phyloP scores from a whole-genome alignment of 805 yeast genomes.

The Zygosaccharomyces bailii region DNA sequence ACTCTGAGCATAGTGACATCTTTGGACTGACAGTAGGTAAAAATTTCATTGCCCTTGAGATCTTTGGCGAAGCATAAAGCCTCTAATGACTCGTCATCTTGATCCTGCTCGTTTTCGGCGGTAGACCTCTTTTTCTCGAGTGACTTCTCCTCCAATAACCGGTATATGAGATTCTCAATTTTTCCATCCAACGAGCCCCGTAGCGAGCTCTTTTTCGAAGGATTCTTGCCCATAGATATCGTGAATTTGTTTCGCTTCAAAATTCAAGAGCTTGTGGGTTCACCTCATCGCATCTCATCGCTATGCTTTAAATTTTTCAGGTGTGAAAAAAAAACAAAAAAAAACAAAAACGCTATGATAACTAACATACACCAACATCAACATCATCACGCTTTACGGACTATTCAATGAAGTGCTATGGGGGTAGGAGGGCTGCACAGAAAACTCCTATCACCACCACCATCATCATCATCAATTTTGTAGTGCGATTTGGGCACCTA shows the following conservation, averaged over 20 bases:
- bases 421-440: too few species aligned
- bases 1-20: conserved; percentile 67
- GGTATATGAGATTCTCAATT: conserved; percentile 52
- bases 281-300: conserved; percentile 6
- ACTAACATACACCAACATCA: neutral
- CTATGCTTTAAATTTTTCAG: conserved; percentile 3
- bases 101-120: conserved; percentile 16
- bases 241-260: neutral
- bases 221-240: conserved; percentile 36
- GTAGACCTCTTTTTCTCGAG: conserved; percentile 36
- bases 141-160: conserved; percentile 58
- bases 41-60: conserved; percentile 47
- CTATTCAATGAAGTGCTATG: too few species aligned
- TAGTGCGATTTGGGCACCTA: too few species aligned
- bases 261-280: neutral
- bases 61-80: conserved; percentile 60
- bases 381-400: neutral
- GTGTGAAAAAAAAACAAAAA: neutral
- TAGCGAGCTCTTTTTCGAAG: conserved; percentile 26
- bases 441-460: too few species aligned
- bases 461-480: too few species aligned
- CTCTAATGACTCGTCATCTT: conserved; percentile 31
- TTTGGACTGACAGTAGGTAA: conserved; percentile 57
- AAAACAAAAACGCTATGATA: neutral
- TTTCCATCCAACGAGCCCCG: conserved; percentile 49